Conservation (phyloP, 2,329 filamentous ascomycete species). For the Podosphaera fusca region DNA sequence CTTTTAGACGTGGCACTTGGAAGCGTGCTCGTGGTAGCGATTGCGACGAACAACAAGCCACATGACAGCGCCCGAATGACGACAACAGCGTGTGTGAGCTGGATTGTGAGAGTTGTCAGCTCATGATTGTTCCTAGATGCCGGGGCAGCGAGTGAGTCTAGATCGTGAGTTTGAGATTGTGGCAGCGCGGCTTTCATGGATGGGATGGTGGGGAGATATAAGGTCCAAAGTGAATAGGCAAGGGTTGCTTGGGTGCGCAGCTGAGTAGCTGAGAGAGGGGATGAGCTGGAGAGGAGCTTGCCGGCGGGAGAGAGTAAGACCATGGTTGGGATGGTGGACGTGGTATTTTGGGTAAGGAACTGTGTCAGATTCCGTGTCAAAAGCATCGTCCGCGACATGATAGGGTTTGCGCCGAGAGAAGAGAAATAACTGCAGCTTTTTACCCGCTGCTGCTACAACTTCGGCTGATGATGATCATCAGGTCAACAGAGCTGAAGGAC, state of each 20-base stretch:
- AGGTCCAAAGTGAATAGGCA: slow-evolving; percentile 35
- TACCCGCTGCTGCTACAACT: background rate
- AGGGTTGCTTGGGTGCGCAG: slow-evolving; percentile 41
- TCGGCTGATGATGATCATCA: background rate
- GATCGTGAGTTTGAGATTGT: slow-evolving; percentile 12
- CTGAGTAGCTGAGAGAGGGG: slow-evolving; percentile 28
- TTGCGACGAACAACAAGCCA: slow-evolving; percentile 37
- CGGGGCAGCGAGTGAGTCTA: slow-evolving; percentile 3
- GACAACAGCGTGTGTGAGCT: slow-evolving; percentile 30
- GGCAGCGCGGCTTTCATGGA: slow-evolving; percentile 19
- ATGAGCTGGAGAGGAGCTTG: slow-evolving; percentile 39
- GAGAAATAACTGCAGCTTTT: too few species aligned
- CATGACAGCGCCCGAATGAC: slow-evolving; percentile 33
- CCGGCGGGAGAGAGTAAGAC: slow-evolving; percentile 36
- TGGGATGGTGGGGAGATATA: slow-evolving; percentile 25
- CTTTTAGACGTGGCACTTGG: background rate
- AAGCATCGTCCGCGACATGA: slow-evolving; percentile 20
- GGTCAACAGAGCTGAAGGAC: background rate
- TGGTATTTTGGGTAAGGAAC: slow-evolving; percentile 35
- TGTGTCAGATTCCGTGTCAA: slow-evolving; percentile 40
- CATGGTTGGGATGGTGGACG: slow-evolving; percentile 30
- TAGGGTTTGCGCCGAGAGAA: background rate
- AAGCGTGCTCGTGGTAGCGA: slow-evolving; percentile 21
- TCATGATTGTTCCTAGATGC: slow-evolving; percentile 6
- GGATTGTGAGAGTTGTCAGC: slow-evolving; percentile 18